Evolutionary conservation across 306 rosid genomes (phyloP).

Genomic region (Leucaena leucocephala): DNA sequence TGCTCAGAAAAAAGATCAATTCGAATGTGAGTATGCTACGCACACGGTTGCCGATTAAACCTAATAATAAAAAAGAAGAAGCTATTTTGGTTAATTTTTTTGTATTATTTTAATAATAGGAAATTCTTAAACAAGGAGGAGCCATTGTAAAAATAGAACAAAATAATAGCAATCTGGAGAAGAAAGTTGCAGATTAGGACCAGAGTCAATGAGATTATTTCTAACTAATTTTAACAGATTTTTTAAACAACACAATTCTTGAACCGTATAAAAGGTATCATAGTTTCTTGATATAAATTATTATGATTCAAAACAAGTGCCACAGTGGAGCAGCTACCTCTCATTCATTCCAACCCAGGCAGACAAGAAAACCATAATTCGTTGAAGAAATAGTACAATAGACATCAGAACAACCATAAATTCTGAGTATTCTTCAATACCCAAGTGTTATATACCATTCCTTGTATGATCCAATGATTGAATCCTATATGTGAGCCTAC

Average conservation of each 20-base stretch:
- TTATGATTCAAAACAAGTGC: neutral
- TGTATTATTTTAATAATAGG: neutral
- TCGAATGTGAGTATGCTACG: neutral
- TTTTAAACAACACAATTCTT: no score
- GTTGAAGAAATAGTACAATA: conserved; percentile 6
- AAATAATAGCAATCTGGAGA: neutral
- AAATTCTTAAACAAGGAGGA: neutral
- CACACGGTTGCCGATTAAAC: no score
- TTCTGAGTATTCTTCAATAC: conserved; percentile 35
- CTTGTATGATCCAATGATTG: conserved; percentile 44
- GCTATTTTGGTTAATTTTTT: neutral
- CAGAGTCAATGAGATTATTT: conserved; percentile 8
- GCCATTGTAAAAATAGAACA: neutral
- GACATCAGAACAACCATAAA: conserved; percentile 19
- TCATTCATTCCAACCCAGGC: neutral
- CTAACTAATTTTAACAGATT: no score
- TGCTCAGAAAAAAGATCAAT: neutral
- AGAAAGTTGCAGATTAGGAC: conserved; percentile 1
- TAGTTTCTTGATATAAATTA: neutral
- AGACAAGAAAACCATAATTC: conserved; percentile 7
- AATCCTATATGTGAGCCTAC: conserved; percentile 39
- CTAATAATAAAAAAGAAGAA: no score
- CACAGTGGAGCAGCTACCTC: neutral
- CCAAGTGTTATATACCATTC: conserved; percentile 25
- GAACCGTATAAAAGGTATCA: no score